Evolutionary conservation across 441 rosid genomes (phyloP).

Genomic region (Jatropha multifida): DNA sequence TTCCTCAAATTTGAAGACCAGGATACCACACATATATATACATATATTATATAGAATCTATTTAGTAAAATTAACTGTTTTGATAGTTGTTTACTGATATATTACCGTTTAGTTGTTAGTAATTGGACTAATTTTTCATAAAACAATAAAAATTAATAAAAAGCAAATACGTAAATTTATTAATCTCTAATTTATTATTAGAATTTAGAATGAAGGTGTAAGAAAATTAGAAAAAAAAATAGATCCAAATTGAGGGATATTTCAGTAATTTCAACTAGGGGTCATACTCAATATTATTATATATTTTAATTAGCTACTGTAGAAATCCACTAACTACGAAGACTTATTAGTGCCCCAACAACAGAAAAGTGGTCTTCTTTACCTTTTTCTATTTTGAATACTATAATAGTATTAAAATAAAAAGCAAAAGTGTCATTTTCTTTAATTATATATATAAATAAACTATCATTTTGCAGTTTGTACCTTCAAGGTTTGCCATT

Average conservation of each 20-base stretch:
- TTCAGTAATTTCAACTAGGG: constrained; percentile 30
- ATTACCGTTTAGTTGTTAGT: too few relatives aligned
- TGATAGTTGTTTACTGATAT: too few relatives aligned
- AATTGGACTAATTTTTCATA: too few relatives aligned
- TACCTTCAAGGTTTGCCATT: neutral
- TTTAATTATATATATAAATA: neutral
- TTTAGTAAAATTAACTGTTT: too few relatives aligned
- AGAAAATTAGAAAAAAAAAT: neutral
- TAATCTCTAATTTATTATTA: too few relatives aligned
- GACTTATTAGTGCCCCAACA: constrained; percentile 74
- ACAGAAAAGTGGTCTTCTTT: constrained; percentile 68
- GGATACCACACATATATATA: too few relatives aligned
- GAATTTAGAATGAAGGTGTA: too few relatives aligned
- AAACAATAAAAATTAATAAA: too few relatives aligned
- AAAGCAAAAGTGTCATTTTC: constrained; percentile 17
- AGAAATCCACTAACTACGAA: constrained; percentile 56
- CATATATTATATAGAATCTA: too few relatives aligned
- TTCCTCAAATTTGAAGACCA: too few relatives aligned
- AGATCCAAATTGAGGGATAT: constrained; percentile 15
- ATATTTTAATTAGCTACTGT: constrained; percentile 15
- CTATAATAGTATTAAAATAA: constrained; percentile 17
- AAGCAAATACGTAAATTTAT: too few relatives aligned
- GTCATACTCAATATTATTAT: constrained; percentile 23
- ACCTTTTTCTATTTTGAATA: constrained; percentile 42
- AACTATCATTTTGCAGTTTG: neutral